Conservation (phyloP, 495 filamentous ascomycete species). For the Xylaria castorea region DNA sequence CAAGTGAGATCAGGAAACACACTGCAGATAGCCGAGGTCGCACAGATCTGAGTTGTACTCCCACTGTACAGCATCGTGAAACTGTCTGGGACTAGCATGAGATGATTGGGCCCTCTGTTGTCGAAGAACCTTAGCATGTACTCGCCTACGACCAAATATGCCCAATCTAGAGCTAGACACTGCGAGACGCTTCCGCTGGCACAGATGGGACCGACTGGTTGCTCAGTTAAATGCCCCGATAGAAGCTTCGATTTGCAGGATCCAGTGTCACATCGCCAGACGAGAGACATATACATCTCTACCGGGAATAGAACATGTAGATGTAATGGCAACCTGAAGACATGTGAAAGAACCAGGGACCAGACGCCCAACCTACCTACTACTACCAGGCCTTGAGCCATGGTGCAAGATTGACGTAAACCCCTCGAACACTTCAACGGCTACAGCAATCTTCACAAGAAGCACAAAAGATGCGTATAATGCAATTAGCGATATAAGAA, state of each 20-base stretch:
- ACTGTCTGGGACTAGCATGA: constrained; percentile 33
- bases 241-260: constrained; percentile 4
- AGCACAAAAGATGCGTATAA: neutral
- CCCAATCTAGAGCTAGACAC: constrained; percentile 4
- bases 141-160: constrained; percentile 12
- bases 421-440: neutral
- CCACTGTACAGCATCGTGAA: constrained; percentile 41
- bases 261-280: constrained; percentile 10
- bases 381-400: neutral
- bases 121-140: constrained; percentile 14
- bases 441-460: neutral
- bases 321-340: neutral
- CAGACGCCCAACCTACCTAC: neutral
- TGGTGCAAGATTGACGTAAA: neutral
- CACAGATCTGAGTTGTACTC: constrained; percentile 45
- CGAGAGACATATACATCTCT: constrained; percentile 17
- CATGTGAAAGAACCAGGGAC: neutral
- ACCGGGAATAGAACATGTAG: neutral
- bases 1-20: constrained; percentile 42
- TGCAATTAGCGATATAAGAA: neutral
- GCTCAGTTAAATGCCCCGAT: constrained; percentile 23
- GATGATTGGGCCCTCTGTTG: constrained; percentile 26
- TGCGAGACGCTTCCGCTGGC: neutral
- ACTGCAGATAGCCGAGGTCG: constrained; percentile 47
- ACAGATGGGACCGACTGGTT: neutral